phyloP scores from a whole-genome alignment of 2,329 filamentous ascomycete species.

The Allantophomopsis lycopodina region DNA sequence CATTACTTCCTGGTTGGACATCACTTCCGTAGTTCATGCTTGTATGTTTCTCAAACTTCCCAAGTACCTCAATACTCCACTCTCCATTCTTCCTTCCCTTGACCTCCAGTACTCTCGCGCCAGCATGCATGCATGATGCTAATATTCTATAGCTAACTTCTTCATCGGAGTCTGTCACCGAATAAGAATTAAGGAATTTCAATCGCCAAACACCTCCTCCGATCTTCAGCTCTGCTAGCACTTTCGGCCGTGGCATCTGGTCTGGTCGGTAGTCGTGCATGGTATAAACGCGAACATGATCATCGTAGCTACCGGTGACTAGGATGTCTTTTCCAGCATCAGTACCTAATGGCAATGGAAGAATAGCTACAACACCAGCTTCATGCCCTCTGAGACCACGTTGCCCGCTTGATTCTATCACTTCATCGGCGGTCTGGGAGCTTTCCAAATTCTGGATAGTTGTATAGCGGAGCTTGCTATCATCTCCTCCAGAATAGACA shows the following conservation, averaged over 20 bases:
- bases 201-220: slow-evolving; percentile 79
- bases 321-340: slow-evolving; percentile 39
- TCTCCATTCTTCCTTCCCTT: slow-evolving; percentile 19
- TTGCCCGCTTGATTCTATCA: background rate
- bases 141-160: slow-evolving; percentile 37
- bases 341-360: slow-evolving; percentile 42
- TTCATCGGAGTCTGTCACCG: slow-evolving; percentile 2
- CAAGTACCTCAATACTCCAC: slow-evolving; percentile 50
- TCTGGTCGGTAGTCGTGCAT: slow-evolving; percentile 27
- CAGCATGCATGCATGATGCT: slow-evolving; percentile 90
- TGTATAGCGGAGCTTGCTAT: slow-evolving; percentile 21
- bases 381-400: slow-evolving; percentile 38
- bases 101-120: slow-evolving; percentile 50
- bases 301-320: slow-evolving; percentile 86
- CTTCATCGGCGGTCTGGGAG: slow-evolving; percentile 3
- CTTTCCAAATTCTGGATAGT: background rate
- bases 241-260: slow-evolving; percentile 25
- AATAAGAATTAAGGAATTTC: slow-evolving; percentile 35
- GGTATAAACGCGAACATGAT: slow-evolving; percentile 57
- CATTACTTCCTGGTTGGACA: slow-evolving; percentile 29
- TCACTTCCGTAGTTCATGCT: slow-evolving; percentile 95
- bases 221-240: slow-evolving; percentile 52
- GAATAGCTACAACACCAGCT: slow-evolving; percentile 80
- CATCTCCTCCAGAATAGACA: slow-evolving; percentile 62
- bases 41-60: slow-evolving; percentile 68